A percentile compares a stretch with the other conserved stretches of the same genome.
phyloP scores from a whole-genome alignment of 768 basidiomycete species.

The Solioccasus polychromus region DNA sequence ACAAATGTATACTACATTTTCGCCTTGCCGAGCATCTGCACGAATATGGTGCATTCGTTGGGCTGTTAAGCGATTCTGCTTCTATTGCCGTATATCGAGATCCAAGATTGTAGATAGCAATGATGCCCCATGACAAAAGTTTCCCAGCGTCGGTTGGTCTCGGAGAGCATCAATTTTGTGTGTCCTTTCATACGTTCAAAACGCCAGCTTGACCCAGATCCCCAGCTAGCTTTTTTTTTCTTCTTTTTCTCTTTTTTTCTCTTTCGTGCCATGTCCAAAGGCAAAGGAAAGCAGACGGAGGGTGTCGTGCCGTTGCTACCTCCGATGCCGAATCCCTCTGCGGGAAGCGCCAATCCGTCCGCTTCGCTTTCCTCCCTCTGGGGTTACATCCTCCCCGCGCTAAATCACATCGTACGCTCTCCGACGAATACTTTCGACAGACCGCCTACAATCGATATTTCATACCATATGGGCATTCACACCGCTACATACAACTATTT shows the following conservation, averaged over 20 bases:
- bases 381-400: conserved; percentile 71
- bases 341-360: conserved; percentile 70
- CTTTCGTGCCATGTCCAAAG: conserved; percentile 30
- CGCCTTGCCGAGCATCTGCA: no score
- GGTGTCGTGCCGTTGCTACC: conserved; percentile 21
- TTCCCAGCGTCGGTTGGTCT: conserved; percentile 12
- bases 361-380: conserved; percentile 70
- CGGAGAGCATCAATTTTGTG: no score
- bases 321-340: conserved; percentile 50
- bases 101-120: no score
- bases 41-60: no score
- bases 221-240: background rate
- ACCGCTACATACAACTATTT: conserved; percentile 84
- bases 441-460: conserved; percentile 68
- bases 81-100: no score
- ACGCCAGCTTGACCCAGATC: no score
- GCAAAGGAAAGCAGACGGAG: conserved; percentile 30
- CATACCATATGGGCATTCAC: conserved; percentile 74
- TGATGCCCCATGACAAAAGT: conserved; percentile 1
- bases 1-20: background rate
- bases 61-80: no score
- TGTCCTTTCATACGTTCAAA: no score
- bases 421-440: conserved; percentile 57
- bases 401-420: conserved; percentile 75
- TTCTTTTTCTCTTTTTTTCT: no score